These are phyloP conservation scores for Pythium aquatile DNA, from an alignment of 352 stramenopile species.

Conservation along the genomic window DNA sequence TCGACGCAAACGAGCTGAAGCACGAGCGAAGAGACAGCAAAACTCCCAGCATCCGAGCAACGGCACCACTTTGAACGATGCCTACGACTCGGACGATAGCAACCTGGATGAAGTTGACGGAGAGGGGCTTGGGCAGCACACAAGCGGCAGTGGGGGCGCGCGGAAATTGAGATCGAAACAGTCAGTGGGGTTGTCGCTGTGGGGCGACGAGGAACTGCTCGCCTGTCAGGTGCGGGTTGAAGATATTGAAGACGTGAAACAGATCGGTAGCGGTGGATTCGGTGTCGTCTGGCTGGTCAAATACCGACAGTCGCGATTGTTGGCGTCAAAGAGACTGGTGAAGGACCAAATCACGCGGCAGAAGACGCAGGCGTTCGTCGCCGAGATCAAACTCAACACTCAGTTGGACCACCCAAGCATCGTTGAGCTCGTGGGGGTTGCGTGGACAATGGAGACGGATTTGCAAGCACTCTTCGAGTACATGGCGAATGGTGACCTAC, in stretches of 20 bases:
- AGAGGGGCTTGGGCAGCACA: too few species aligned
- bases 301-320: conserved; percentile 37
- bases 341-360: conserved; percentile 37
- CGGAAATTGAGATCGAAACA: background rate
- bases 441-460: conserved; percentile 52
- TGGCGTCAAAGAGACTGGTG: conserved; percentile 50
- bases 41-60: too few species aligned
- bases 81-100: too few species aligned
- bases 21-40: background rate
- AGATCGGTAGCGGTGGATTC: conserved; percentile 44
- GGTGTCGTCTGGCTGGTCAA: conserved; percentile 49
- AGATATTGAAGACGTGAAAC: conserved; percentile 48
- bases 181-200: conserved; percentile 19
- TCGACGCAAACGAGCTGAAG: too few species aligned
- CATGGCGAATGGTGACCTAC: conserved; percentile 53
- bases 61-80: too few species aligned
- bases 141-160: too few species aligned
- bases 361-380: conserved; percentile 44
- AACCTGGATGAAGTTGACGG: too few species aligned
- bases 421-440: conserved; percentile 50
- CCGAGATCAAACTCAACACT: conserved; percentile 53
- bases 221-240: conserved; percentile 34
- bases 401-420: conserved; percentile 49
- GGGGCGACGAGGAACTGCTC: conserved; percentile 46
- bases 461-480: conserved; percentile 65